Conservation (phyloP, 2,329 filamentous ascomycete species). For the Harringtonia aguacate region DNA sequence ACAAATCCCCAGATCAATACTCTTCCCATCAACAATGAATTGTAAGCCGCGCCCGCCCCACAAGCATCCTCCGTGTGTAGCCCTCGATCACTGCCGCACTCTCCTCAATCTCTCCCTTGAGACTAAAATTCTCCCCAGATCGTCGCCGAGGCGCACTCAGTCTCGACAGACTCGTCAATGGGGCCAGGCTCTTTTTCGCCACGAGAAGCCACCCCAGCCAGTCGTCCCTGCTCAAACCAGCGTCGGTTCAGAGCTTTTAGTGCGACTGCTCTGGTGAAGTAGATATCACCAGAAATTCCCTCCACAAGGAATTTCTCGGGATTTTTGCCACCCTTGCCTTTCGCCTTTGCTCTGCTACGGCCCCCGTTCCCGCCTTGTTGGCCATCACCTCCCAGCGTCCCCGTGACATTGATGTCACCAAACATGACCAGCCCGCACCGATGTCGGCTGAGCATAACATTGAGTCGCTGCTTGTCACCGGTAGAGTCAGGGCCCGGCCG, state of each 20-base stretch:
- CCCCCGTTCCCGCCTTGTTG: too few species aligned
- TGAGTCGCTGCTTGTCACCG: constrained; percentile 6
- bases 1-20: too few species aligned
- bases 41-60: too few species aligned
- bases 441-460: background rate
- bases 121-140: too few species aligned
- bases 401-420: background rate
- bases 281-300: background rate
- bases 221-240: background rate
- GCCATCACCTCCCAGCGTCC: too few species aligned
- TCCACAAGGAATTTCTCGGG: background rate
- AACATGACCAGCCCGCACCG: background rate
- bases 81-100: too few species aligned
- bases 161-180: too few species aligned
- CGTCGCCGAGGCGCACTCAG: too few species aligned
- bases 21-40: too few species aligned
- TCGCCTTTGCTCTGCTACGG: background rate
- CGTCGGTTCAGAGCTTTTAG: background rate
- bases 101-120: too few species aligned
- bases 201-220: background rate
- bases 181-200: too few species aligned
- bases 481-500: constrained; percentile 11
- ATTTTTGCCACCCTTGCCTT: background rate
- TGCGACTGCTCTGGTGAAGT: background rate
- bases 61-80: too few species aligned